A percentile compares a stretch with the other conserved stretches of the same genome.
Conservation (phyloP, 2,329 filamentous ascomycete species). For the Bipolaris oryzae region DNA sequence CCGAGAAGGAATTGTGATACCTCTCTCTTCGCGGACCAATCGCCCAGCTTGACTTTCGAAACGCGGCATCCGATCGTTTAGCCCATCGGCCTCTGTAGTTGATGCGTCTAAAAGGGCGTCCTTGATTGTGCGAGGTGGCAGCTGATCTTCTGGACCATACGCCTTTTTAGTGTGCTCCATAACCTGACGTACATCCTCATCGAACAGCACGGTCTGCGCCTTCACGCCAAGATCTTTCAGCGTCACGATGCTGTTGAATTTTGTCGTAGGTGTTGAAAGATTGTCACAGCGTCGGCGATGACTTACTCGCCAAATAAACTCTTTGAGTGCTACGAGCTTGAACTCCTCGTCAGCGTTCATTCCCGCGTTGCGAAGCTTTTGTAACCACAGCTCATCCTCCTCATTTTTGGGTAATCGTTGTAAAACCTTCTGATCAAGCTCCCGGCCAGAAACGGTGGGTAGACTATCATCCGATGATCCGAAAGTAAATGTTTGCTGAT, state of each 20-base stretch:
- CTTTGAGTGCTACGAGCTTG: conserved; percentile 82
- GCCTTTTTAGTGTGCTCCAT: conserved; percentile 46
- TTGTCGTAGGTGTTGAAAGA: conserved; percentile 49
- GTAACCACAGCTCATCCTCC: conserved; percentile 94
- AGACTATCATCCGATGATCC: conserved; percentile 62
- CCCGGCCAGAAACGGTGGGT: conserved; percentile 62
- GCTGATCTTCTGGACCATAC: conserved; percentile 43
- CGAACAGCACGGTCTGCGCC: conserved; percentile 90
- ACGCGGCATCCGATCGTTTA: conserved; percentile 53
- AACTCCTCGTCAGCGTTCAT: conserved; percentile 83
- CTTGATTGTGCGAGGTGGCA: conserved; percentile 74
- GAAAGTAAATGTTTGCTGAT: conserved; percentile 72
- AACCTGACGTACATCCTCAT: conserved; percentile 65
- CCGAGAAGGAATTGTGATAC: conserved; percentile 32
- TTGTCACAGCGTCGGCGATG: conserved; percentile 68
- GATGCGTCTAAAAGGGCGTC: conserved; percentile 92
- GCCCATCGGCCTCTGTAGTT: conserved; percentile 77
- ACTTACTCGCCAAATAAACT: conserved; percentile 89
- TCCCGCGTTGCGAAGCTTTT: conserved; percentile 81
- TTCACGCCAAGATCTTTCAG: conserved; percentile 77
- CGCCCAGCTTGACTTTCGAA: conserved; percentile 51
- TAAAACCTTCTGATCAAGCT: conserved; percentile 63
- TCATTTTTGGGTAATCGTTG: conserved; percentile 76
- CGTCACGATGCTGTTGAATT: conserved; percentile 72
- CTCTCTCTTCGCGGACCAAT: conserved; percentile 33